Base-by-base conservation (phyloP, 345 rosid species). In the Bruguiera gymnorhiza region DNA sequence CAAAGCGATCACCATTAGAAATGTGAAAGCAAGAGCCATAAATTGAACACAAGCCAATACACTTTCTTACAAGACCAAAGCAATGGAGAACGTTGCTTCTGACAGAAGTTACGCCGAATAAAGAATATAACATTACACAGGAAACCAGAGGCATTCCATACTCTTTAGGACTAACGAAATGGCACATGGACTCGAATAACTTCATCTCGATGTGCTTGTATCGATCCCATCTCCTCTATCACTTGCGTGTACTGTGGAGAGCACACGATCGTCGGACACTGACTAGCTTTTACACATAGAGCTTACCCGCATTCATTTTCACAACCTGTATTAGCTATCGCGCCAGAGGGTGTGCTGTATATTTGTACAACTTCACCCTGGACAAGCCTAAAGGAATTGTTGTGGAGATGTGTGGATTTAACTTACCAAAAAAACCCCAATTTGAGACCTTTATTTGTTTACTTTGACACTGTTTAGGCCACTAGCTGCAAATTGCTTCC, bases 401-500 rank as follows among this genome's bases (percentile, higher is more conserved):
- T 67, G 74, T 58, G 76, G 69, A 63, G 69, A 29, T 48, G 56
- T 53, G 75, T 63, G 73, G 73, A 70, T 64, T 67, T 67, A 54
- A 73, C 74, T 64, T 50, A 69, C 69, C 36, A 0, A 29, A 80
- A 68, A 73, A 73, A 71, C 63, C 60, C 9, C 51, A 65, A 71
- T 32, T 62, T 51, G 21, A 57, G 73, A 70, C 62, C 71, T 66
- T 54, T 55, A 65, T 67, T n/a, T 34, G 31, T 48, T 58, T 23
- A 36, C 66, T 65, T 66, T 46, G 23, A 43, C 53, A 34, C 18
- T 57, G 60, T 53, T 60, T 55, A 53, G 62, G 72, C 68, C 62
- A 68, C 86, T 76, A 95, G 78, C 88, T 81, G 72, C 99, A 96
- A 66, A 96, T 62, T 24, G 84, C 97, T 82, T 96, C 99, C 27